A percentile compares a stretch with the other conserved stretches of the same genome.
Conservation (phyloP, 148 eudicot species). For the Rhododendron kiyosumense region DNA sequence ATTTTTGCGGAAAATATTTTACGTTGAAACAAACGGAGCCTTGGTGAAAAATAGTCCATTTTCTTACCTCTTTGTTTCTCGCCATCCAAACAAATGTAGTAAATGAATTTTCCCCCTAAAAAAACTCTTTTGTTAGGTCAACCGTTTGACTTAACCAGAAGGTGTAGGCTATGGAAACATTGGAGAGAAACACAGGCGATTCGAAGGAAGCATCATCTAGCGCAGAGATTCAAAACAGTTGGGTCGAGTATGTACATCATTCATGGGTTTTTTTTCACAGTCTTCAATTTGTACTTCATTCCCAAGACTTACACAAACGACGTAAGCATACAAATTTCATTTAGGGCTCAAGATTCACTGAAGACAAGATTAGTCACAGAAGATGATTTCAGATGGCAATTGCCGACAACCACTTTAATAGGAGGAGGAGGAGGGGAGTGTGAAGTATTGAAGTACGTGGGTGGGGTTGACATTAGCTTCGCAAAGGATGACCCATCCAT, state of each 20-base stretch:
- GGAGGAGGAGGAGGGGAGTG: slow-evolving; percentile 14
- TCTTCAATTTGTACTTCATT: background rate
- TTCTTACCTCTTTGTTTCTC: too few relatives aligned
- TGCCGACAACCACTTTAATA: slow-evolving; percentile 8
- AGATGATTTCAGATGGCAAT: slow-evolving; percentile 48
- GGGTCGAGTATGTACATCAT: slow-evolving; percentile 27
- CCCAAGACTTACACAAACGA: too few relatives aligned
- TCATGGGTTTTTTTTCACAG: background rate
- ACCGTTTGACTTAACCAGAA: background rate
- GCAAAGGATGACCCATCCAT: slow-evolving; percentile 60
- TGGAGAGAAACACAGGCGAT: background rate
- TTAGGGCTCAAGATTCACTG: slow-evolving; percentile 49
- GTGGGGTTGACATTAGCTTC: slow-evolving; percentile 95
- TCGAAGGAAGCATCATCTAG: background rate
- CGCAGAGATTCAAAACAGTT: slow-evolving; percentile 16
- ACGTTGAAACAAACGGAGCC: too few relatives aligned
- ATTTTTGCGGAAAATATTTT: too few relatives aligned
- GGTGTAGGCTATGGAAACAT: background rate
- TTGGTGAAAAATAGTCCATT: too few relatives aligned
- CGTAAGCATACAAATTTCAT: too few relatives aligned
- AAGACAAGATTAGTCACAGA: slow-evolving; percentile 36
- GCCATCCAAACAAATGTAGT: too few relatives aligned
- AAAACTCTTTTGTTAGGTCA: background rate
- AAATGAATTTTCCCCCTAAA: too few relatives aligned
- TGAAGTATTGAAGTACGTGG: slow-evolving; percentile 58